Conservation (phyloP, 2,329 filamentous ascomycete species). For the Phaeosphaeriaceae sp. region DNA sequence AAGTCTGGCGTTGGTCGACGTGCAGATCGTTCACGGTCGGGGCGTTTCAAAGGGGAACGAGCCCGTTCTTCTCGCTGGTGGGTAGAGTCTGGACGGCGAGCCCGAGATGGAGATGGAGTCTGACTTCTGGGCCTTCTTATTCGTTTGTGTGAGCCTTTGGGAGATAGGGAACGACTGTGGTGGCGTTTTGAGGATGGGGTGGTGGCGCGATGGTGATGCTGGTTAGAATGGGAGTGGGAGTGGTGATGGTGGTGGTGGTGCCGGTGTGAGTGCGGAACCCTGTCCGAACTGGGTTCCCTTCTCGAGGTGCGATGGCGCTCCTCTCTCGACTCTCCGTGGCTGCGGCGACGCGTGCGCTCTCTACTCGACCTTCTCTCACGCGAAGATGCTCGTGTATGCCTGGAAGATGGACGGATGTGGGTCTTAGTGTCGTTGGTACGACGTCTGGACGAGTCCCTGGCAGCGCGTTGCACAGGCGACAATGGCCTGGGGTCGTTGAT, state of each 20-base stretch:
- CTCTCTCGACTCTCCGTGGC: conserved; percentile 41
- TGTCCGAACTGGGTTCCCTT: conserved; percentile 46
- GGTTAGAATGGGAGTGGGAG: not conserved
- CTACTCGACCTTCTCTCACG: conserved; percentile 43
- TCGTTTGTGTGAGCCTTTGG: conserved; percentile 40
- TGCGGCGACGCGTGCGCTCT: conserved; percentile 42
- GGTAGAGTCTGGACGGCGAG: conserved; percentile 39
- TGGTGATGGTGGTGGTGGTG: conserved; percentile 42
- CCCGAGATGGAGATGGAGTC: conserved; percentile 40
- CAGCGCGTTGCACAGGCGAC: conserved; percentile 46
- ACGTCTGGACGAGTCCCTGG: conserved; percentile 42
- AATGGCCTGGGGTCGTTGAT: conserved; percentile 38
- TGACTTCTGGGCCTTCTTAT: conserved; percentile 34
- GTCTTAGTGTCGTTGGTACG: conserved; percentile 27
- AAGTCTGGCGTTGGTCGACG: conserved; percentile 46
- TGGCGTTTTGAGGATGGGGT: conserved; percentile 49
- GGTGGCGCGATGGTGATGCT: conserved; percentile 39
- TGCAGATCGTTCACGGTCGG: conserved; percentile 40
- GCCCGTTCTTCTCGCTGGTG: conserved; percentile 36
- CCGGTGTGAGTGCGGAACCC: conserved; percentile 41
- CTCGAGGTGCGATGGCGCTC: conserved; percentile 44
- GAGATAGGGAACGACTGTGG: conserved; percentile 47
- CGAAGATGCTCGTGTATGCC: conserved; percentile 36
- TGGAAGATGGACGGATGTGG: conserved; percentile 33
- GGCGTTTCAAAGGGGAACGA: conserved; percentile 39